Percentiles rank a stretch among this genome's conserved stretches.
Conservation (phyloP, 441 rosid species). For the Pelargonium australe region DNA sequence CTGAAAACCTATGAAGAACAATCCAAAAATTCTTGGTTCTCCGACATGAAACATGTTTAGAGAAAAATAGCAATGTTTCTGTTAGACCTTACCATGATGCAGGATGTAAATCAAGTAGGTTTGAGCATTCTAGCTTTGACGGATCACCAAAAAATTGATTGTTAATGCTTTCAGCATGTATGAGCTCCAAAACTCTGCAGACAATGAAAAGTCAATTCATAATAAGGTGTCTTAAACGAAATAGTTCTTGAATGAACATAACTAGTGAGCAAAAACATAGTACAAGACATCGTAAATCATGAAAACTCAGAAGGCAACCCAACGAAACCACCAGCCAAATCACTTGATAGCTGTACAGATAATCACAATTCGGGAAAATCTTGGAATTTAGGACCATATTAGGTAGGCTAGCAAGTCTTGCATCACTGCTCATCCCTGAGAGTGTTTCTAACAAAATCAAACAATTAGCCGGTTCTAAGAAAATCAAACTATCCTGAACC, state of each 20-base stretch:
- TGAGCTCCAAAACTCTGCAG: slow-evolving; percentile 27
- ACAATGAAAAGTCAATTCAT: neutral
- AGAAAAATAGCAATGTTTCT: neutral
- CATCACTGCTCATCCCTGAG: neutral
- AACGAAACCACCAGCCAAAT: neutral
- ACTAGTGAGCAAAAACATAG: neutral
- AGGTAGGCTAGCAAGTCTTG: neutral
- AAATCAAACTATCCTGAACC: neutral
- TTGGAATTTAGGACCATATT: neutral
- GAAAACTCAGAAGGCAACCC: neutral
- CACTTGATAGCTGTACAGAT: neutral
- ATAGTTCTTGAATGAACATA: neutral
- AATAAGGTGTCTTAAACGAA: neutral
- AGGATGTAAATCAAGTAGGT: slow-evolving; percentile 25
- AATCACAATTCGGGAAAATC: neutral
- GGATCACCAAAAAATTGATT: slow-evolving; percentile 24
- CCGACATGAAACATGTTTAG: neutral
- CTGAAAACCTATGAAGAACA: slow-evolving; percentile 27
- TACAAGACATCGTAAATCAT: neutral
- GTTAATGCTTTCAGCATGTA: slow-evolving; percentile 15
- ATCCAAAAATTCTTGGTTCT: neutral
- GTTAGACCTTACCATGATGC: slow-evolving; percentile 24
- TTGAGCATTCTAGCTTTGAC: slow-evolving; percentile 19
- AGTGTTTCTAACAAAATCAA: neutral
- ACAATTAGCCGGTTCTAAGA: no score